These are phyloP conservation scores for Penicillium rolfsii DNA, from an alignment of 2,329 filamentous ascomycete species.

Conservation along the genomic window DNA sequence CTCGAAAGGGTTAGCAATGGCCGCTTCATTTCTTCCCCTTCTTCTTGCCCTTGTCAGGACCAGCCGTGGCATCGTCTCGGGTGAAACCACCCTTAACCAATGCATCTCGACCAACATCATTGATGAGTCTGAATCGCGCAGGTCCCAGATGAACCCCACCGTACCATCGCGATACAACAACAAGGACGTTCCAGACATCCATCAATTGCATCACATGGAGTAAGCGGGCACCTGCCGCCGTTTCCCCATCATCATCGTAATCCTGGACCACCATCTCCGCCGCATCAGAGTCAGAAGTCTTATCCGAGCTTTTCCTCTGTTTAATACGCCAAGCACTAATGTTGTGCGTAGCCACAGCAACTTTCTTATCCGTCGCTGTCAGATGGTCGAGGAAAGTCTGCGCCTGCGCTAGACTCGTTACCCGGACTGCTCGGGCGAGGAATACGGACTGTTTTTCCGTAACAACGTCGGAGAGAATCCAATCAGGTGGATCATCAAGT, in stretches of 20 bases:
- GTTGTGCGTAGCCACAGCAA: constrained; percentile 88
- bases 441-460: constrained; percentile 88
- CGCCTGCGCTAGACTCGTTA: constrained; percentile 72
- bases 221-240: constrained; percentile 82
- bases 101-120: constrained; percentile 79
- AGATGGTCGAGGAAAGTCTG: constrained; percentile 73
- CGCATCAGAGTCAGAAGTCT: constrained; percentile 42
- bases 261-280: constrained; percentile 72
- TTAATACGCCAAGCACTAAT: constrained; percentile 92
- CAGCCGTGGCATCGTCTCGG: constrained; percentile 49
- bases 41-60: constrained; percentile 59
- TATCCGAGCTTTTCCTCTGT: constrained; percentile 30
- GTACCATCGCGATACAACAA: constrained; percentile 94
- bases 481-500: constrained; percentile 57
- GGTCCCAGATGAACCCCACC: constrained; percentile 88
- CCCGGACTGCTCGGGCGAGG: constrained; percentile 72
- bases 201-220: constrained; percentile 92
- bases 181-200: constrained; percentile 89
- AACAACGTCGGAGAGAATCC: constrained; percentile 74
- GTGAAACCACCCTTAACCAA: constrained; percentile 76
- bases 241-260: constrained; percentile 95
- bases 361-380: constrained; percentile 78
- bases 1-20: not conserved
- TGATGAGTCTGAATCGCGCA: constrained; percentile 87
- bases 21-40: constrained; percentile 49